These are phyloP conservation scores for Zasmidium angulare DNA, from an alignment of 2,329 filamentous ascomycete species.

Conservation along the genomic window DNA sequence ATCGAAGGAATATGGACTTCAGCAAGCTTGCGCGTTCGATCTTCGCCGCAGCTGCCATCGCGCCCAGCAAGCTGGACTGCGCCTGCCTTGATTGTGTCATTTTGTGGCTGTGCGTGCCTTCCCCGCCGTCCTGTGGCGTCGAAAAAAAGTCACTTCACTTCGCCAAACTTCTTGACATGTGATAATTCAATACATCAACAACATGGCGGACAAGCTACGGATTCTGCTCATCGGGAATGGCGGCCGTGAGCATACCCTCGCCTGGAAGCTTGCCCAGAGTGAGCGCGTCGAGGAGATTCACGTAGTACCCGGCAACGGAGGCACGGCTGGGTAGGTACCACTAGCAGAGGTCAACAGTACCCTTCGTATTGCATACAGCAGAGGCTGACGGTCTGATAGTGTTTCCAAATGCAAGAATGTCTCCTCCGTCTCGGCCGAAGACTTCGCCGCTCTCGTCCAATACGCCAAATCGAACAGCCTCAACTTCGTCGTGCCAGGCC, in stretches of 20 bases:
- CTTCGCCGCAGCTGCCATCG: background rate
- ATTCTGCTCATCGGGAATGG: constrained; percentile 90
- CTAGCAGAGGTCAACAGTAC: constrained; percentile 4
- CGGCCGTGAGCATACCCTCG: constrained; percentile 89
- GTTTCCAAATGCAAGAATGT: constrained; percentile 57
- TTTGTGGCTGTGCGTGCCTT: background rate
- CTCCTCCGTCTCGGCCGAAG: constrained; percentile 64
- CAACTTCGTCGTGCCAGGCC: constrained; percentile 84
- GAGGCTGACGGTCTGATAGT: constrained; percentile 22
- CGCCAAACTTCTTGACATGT: background rate
- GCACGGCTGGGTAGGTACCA: constrained; percentile 59
- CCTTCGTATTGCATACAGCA: background rate
- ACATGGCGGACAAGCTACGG: constrained; percentile 46
- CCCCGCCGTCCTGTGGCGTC: background rate
- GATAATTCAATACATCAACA: background rate
- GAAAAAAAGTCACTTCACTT: background rate
- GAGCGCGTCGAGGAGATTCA: constrained; percentile 72
- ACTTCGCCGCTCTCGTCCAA: constrained; percentile 74
- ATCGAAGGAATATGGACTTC: background rate
- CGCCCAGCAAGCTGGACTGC: background rate
- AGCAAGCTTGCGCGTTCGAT: background rate
- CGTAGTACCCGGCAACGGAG: constrained; percentile 77
- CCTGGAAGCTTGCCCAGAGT: constrained; percentile 90
- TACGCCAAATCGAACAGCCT: constrained; percentile 72
- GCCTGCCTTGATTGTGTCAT: background rate